Percentiles rank a stretch among this genome's conserved stretches.
Evolutionary conservation across 257 asterid genomes (phyloP).

Genomic region (Nicotiana sylvestris): DNA sequence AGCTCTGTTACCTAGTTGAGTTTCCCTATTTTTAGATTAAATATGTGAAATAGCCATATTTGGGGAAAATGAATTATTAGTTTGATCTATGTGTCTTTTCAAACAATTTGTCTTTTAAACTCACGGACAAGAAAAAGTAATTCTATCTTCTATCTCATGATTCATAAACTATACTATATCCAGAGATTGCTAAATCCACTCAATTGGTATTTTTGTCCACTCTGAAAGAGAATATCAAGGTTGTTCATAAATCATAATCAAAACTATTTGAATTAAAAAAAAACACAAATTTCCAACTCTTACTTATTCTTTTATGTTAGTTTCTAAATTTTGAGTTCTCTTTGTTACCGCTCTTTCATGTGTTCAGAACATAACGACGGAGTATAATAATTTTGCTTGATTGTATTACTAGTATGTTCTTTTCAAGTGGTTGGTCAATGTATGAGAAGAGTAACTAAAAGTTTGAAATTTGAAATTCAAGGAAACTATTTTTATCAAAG

Average conservation of each 20-base stretch:
- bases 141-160: not conserved
- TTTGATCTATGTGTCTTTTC: not conserved
- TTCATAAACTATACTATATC: not conserved
- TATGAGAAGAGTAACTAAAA: not conserved
- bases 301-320: not conserved
- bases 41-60: not conserved
- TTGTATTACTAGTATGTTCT: not conserved
- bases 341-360: not conserved
- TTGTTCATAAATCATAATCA: constrained; percentile 8
- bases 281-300: not conserved
- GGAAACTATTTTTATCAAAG: not conserved
- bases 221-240: not conserved
- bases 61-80: not conserved
- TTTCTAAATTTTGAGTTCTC: not conserved
- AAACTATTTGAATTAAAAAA: not conserved
- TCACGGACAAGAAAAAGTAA: not conserved
- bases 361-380: not conserved
- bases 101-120: not conserved
- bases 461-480: not conserved
- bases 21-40: no score
- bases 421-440: not conserved
- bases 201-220: not conserved
- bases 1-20: no score
- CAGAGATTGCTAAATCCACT: not conserved
- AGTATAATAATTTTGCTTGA: not conserved